Percentiles rank a stretch among this genome's conserved stretches.
Conservation (phyloP, 257 asterid species). For the Solanum ossicruentum region DNA sequence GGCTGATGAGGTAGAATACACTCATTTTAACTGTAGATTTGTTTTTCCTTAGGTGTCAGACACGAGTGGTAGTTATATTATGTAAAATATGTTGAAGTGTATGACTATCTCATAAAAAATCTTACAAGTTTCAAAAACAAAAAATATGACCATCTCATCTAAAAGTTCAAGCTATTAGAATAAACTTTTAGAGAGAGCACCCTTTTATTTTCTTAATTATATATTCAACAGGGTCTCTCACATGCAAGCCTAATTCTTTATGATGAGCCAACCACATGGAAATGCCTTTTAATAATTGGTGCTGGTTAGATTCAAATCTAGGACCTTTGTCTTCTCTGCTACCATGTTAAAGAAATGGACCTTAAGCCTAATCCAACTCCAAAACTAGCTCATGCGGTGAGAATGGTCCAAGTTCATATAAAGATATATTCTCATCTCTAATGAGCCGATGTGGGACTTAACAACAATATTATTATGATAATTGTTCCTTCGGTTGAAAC, state of each 20-base stretch:
- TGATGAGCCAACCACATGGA: background rate
- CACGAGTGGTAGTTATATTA: background rate
- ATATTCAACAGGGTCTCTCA: background rate
- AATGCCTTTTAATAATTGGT: background rate
- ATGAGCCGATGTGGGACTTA: background rate
- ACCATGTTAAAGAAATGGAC: background rate
- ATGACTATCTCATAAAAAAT: background rate
- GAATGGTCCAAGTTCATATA: background rate
- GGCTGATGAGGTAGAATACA: conserved; percentile 41
- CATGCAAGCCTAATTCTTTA: background rate
- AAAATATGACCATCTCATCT: background rate
- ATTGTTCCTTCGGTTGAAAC: background rate
- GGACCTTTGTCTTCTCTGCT: background rate
- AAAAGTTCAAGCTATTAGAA: background rate
- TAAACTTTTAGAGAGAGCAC: background rate
- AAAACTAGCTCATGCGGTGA: background rate
- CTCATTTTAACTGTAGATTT: background rate
- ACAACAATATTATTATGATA: no score
- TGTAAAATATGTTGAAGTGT: background rate
- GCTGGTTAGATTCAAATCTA: background rate
- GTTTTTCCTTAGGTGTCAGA: background rate
- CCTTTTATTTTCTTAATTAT: background rate
- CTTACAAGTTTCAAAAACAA: background rate
- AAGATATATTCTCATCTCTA: background rate
- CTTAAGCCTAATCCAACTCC: background rate